Base-by-base conservation (phyloP, 2,329 filamentous ascomycete genomes). In the Penicillium brasilianum region DNA sequence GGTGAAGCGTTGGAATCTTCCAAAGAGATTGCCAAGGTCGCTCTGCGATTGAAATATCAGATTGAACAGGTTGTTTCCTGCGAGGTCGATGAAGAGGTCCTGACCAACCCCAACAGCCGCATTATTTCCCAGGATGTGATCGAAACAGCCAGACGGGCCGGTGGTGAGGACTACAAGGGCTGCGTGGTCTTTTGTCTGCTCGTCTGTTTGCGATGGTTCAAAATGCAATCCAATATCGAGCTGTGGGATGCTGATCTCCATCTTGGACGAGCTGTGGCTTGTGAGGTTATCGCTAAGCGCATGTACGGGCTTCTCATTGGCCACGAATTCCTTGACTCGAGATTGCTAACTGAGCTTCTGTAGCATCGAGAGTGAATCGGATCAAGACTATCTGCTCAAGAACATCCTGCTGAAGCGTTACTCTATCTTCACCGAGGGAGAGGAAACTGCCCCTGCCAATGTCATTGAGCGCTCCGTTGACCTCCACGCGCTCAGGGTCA, bases 401-500 rank as follows among this genome's bases (percentile, higher is more conserved):
- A 85, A 90, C 14, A 82, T 97, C 2, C 83, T 99, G 16, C 87
- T 99, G 37, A 94, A 93, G 75, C 88, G 94, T 30, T 99, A 97
- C 79, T 92, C 92, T 2, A 89, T 94, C 69, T 75, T 96, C 8
- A 77, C 90, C 43, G 85, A 94, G 65, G 88, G 87, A 44, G 83
- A 90, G 65, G 83, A 90, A 44, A 93, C 92, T 0, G 80, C 84
- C 1, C 91, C 94, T 0, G 85, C 90, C 64, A 99, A 98, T 72
- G 95, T 92, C 22, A 88, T 99, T 61, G 95, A 99, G 77, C 91
- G 92, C 71, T 92, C 95, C 0, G 93, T 98, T 37, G 95, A 99
- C 71, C 80, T 98, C 28, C 95, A 99, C 74, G 92, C 94, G 1
- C 82, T 98, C 49, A 84, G 86, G 14, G 88, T 99, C 51, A 98